These are phyloP conservation scores for Globisporangium iwayamae DNA, from an alignment of 352 stramenopile genomes.

Conservation along the genomic window DNA sequence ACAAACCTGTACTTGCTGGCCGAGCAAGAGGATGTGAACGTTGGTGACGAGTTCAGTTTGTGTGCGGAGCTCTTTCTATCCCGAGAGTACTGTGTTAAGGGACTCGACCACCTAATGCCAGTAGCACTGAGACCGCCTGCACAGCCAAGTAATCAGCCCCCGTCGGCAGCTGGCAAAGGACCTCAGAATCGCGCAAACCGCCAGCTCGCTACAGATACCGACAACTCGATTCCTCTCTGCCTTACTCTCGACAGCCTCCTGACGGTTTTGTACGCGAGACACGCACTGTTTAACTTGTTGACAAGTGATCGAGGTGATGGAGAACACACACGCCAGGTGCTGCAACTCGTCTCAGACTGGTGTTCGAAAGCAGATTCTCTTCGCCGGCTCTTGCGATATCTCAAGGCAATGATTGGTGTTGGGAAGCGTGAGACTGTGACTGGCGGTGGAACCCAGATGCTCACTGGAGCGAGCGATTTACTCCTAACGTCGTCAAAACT, in stretches of 20 bases:
- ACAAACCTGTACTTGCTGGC: constrained; percentile 15
- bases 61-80: neutral
- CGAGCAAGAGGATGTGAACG: constrained; percentile 17
- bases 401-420: constrained; percentile 25
- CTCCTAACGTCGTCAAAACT: neutral
- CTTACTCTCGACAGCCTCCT: constrained; percentile 26
- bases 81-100: neutral
- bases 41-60: neutral
- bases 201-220: neutral
- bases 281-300: constrained; percentile 27
- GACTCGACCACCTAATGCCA: neutral
- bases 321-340: neutral
- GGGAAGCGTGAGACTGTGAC: constrained; percentile 19
- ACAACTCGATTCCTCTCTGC: constrained; percentile 29
- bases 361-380: constrained; percentile 16
- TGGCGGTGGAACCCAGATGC: neutral
- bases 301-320: neutral
- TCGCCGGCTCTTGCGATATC: constrained; percentile 19
- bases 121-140: neutral
- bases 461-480: neutral
- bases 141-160: neutral
- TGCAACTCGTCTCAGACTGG: constrained; percentile 21
- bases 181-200: neutral
- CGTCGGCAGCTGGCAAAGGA: neutral
- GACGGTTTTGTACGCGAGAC: constrained; percentile 28